A percentile compares a stretch with the other conserved stretches of the same genome.
phyloP scores from a whole-genome alignment of 192 early-diverging fungal genomes.

The Mortierella alpina region DNA sequence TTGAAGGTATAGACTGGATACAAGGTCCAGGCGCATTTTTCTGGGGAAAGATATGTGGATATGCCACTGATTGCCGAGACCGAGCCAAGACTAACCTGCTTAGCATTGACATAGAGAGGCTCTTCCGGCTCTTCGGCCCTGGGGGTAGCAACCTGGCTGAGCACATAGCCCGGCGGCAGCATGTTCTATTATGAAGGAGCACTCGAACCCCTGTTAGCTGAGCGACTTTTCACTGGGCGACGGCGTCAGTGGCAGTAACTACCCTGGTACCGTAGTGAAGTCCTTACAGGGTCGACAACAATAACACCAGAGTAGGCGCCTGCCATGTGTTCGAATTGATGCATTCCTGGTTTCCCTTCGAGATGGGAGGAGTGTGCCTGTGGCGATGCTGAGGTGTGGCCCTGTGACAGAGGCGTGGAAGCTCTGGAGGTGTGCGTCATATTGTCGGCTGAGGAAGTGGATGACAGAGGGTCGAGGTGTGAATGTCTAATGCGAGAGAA shows the following conservation, averaged over 20 bases:
- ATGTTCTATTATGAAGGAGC: slow-evolving; percentile 18
- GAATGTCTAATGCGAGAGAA: no score
- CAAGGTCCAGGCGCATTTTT: no score
- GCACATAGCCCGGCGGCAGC: slow-evolving; percentile 41
- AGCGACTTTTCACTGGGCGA: background rate
- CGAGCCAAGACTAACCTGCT: slow-evolving; percentile 23
- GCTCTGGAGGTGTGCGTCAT: slow-evolving; percentile 30
- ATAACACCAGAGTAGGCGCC: slow-evolving; percentile 37
- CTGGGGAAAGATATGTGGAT: no score
- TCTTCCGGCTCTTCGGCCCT: slow-evolving; percentile 42
- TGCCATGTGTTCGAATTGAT: slow-evolving; percentile 37
- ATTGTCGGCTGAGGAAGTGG: background rate
- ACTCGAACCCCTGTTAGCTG: background rate
- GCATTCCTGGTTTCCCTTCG: slow-evolving; percentile 12
- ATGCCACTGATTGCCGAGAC: background rate
- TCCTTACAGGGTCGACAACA: slow-evolving; percentile 52
- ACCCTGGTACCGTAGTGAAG: background rate
- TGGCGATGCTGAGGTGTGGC: slow-evolving; percentile 24
- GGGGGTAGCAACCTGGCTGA: slow-evolving; percentile 35
- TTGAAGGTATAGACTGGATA: no score
- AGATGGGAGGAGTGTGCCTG: slow-evolving; percentile 24
- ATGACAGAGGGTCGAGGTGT: background rate
- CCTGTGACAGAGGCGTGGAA: slow-evolving; percentile 16
- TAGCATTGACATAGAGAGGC: slow-evolving; percentile 52
- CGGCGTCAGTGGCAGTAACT: background rate